Conservation (phyloP, 2,329 filamentous ascomycete species). For the Scortechinia acanthostroma region DNA sequence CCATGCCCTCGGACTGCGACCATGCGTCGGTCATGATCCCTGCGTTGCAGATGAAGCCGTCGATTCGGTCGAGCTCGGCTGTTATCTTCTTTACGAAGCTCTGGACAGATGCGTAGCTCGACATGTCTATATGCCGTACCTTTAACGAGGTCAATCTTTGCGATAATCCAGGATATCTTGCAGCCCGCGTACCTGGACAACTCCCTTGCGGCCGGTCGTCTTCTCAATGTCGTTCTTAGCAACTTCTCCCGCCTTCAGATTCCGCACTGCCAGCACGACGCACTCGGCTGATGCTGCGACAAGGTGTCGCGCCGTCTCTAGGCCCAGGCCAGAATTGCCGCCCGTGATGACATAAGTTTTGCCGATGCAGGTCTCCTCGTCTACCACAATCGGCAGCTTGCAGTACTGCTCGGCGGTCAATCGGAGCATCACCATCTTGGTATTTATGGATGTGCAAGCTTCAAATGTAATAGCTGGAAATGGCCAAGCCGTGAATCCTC, state of each 20-base stretch:
- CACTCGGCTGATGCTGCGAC: slow-evolving; percentile 24
- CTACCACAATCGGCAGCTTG: too few relatives aligned
- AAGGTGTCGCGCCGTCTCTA: slow-evolving; percentile 31
- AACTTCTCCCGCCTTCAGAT: slow-evolving; percentile 25
- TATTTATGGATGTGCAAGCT: too few relatives aligned
- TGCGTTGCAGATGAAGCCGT: slow-evolving; percentile 33
- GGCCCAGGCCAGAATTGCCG: slow-evolving; percentile 30
- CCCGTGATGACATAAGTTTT: slow-evolving; percentile 31
- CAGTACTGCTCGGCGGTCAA: too few relatives aligned
- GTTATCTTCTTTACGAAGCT: slow-evolving; percentile 22
- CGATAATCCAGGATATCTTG: too few relatives aligned
- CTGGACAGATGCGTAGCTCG: slow-evolving; percentile 22
- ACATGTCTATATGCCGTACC: slow-evolving; percentile 35
- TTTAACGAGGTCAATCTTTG: too few relatives aligned
- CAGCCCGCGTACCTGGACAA: too few relatives aligned
- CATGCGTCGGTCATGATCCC: slow-evolving; percentile 13
- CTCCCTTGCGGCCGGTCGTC: slow-evolving; percentile 12
- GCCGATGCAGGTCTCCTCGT: slow-evolving; percentile 11
- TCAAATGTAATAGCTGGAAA: too few relatives aligned
- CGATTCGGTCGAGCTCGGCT: slow-evolving; percentile 25
- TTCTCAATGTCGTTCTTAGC: slow-evolving; percentile 29
- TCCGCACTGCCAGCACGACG: slow-evolving; percentile 33
- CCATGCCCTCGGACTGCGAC: slow-evolving; percentile 25
- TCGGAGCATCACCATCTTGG: too few relatives aligned
- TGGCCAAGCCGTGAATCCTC: too few relatives aligned